Base-by-base conservation (phyloP, 2,329 filamentous ascomycete species). In the Fusarium continuum region DNA sequence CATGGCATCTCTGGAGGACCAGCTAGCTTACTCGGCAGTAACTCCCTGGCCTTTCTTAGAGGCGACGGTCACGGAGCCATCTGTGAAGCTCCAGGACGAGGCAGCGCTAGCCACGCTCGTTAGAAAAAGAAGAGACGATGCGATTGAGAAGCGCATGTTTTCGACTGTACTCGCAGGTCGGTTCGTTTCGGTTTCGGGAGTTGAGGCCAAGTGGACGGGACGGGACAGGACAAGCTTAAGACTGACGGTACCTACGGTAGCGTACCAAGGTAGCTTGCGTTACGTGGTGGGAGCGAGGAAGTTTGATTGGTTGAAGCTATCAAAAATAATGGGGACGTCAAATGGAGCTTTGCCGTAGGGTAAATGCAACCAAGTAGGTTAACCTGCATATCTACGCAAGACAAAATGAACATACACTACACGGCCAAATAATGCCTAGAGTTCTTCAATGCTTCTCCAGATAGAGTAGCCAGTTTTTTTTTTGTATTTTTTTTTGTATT, bases 51-150 rank as follows among this genome's bases (percentile, higher is more conserved):
- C 79, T 81, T 89, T 89, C 77, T 91, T 93, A 69, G 82, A 79
- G 65, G 82, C 80, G 55, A 93, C 81, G 8, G 86, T 83, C 65
- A 93, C 80, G 60, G 83, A 87, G 65, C 84, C 91, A 77, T 93
- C 90, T 65, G 90, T 84, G 70, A 93, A 93, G 52, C 83, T 83
- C 91, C 91, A 94, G 19, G 85, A 84, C 25, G 83, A 81, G 52
- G 83, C 81, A 28, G 84, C 84, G 65, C 80, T 79, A 49, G 78
- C 82, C 63, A 78, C 79, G 54, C 82, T 80, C 44, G 81, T 79
- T 55, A 84, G 79, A 61, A 83, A 76, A 36, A 86, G 75, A 65
- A 78, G 66, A 31, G 75, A 73, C 46, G 77, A 74, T 61, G 74
- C 72, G 60, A 76, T 70, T 35, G 71, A 72, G 70, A 79, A 71